phyloP scores from a whole-genome alignment of 257 asterid genomes.

The Solanum sitiens region DNA sequence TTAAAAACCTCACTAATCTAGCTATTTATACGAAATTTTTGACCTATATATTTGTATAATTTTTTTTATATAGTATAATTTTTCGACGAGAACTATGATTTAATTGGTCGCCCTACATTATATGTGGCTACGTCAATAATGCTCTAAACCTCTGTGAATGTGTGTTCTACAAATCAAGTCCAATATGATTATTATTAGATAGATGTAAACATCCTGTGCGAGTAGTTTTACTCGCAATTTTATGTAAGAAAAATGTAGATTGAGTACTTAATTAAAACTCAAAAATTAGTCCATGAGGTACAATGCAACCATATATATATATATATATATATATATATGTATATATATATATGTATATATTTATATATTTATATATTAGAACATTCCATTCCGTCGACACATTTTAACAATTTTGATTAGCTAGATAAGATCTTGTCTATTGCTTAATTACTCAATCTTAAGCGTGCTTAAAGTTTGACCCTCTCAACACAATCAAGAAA shows the following conservation, averaged over 20 bases:
- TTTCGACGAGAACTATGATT: accelerated
- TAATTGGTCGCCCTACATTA: too few species aligned
- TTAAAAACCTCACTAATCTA: too few species aligned
- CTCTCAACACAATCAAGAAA: not conserved
- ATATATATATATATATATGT: too few species aligned
- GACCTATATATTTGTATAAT: too few species aligned
- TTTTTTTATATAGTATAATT: too few species aligned
- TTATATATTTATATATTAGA: not conserved
- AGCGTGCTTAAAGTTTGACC: not conserved
- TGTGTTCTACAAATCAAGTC: too few species aligned
- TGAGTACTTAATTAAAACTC: not conserved
- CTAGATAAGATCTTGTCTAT: not conserved
- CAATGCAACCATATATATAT: too few species aligned
- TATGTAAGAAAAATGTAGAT: not conserved
- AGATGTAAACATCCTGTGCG: too few species aligned
- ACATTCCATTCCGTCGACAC: not conserved
- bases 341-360: too few species aligned
- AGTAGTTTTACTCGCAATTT: too few species aligned
- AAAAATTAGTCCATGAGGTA: too few species aligned
- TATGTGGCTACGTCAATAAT: not conserved
- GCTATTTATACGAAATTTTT: not conserved
- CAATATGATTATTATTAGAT: too few species aligned
- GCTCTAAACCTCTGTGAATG: not conserved
- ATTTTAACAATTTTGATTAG: not conserved
- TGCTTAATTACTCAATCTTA: not conserved